phyloP scores from a whole-genome alignment of 1,139 yeast genomes.

The Zhuliangozyma blackwelliae region DNA sequence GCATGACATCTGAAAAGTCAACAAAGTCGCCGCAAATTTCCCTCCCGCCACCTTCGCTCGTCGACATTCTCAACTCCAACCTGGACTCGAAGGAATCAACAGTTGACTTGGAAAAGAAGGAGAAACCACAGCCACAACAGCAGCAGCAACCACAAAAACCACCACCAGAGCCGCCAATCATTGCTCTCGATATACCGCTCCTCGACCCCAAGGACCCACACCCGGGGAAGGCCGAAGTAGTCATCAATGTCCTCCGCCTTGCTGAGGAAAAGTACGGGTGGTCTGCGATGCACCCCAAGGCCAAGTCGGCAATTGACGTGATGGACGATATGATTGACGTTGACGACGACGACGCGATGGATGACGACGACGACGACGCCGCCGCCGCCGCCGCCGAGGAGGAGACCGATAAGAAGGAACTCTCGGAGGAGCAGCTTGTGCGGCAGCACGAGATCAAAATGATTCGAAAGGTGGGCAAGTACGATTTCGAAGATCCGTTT shows the following conservation, averaged over 20 bases:
- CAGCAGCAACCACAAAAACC: conserved; percentile 19
- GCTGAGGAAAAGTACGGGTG: conserved; percentile 88
- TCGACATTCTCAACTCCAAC: conserved; percentile 4
- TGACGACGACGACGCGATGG: conserved; percentile 57
- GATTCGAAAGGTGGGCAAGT: conserved; percentile 78
- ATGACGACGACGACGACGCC: conserved; percentile 44
- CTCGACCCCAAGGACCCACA: conserved; percentile 45
- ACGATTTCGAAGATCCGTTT: conserved; percentile 91
- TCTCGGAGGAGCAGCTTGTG: conserved; percentile 45
- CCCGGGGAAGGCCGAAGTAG: conserved; percentile 67
- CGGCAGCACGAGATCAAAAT: conserved; percentile 43
- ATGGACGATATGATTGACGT: conserved; percentile 61
- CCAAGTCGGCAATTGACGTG: conserved; percentile 55
- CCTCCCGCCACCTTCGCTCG: too few relatives aligned
- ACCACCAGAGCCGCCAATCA: conserved; percentile 35
- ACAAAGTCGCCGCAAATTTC: too few relatives aligned
- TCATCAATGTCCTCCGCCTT: conserved; percentile 70
- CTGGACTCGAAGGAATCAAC: too few relatives aligned
- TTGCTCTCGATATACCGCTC: conserved; percentile 59
- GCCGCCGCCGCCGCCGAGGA: conserved; percentile 13
- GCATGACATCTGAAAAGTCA: neutral
- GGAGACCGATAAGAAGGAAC: conserved; percentile 27
- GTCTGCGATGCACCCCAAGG: conserved; percentile 67
- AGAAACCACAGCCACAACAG: conserved; percentile 20
- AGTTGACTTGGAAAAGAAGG: conserved; percentile 9